A percentile compares a stretch with the other conserved stretches of the same genome.
phyloP scores from a whole-genome alignment of 805 yeast species.

The Schizosaccharomyces cryophilus region DNA sequence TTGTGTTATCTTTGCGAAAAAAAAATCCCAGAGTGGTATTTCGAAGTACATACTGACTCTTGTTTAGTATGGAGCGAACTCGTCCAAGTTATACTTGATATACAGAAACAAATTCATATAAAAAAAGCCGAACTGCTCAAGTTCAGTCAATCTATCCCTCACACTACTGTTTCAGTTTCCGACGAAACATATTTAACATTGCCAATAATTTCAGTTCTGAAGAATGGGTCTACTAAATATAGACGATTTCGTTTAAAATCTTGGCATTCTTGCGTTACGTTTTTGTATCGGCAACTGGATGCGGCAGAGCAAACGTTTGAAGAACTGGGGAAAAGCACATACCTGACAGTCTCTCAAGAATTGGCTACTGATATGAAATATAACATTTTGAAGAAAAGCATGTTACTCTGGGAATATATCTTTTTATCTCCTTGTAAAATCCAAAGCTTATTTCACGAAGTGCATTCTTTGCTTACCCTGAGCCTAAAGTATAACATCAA shows the following conservation, averaged over 20 bases:
- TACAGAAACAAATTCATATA: not conserved
- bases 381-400: not conserved
- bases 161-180: no score
- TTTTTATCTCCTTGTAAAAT: not conserved
- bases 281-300: no score
- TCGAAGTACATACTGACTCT: not conserved
- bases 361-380: not conserved
- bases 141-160: no score
- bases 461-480: not conserved
- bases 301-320: no score
- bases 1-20: not conserved
- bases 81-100: not conserved
- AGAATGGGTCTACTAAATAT: no score
- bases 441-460: not conserved
- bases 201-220: no score
- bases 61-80: not conserved
- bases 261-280: no score
- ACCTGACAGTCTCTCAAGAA: not conserved
- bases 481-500: not conserved
- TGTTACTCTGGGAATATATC: not conserved
- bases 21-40: not conserved
- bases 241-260: no score
- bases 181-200: no score
- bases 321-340: not conserved
- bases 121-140: not conserved